These are phyloP conservation scores for Capsicum rhomboideum DNA, from an alignment of 257 asterid genomes.

Conservation along the genomic window DNA sequence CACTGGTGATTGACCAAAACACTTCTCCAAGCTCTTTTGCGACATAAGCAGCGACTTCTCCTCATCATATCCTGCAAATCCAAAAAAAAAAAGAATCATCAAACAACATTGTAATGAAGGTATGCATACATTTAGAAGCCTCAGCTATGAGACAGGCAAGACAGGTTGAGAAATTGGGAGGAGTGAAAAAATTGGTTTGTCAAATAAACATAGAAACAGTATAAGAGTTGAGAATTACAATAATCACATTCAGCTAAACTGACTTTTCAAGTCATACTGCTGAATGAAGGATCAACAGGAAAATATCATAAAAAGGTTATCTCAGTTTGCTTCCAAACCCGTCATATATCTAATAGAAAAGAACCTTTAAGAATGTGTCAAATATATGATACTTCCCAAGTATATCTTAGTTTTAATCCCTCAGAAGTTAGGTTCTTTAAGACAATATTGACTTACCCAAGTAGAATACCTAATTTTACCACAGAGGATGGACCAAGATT, in stretches of 20 bases:
- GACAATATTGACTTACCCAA: neutral
- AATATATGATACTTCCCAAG: neutral
- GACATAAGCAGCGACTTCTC: conserved; percentile 91
- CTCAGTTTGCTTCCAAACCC: too few relatives aligned
- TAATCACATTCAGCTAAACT: neutral
- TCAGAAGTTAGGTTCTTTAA: neutral
- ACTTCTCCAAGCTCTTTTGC: conserved; percentile 88
- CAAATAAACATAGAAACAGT: neutral
- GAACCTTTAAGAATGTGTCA: neutral
- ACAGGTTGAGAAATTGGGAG: neutral
- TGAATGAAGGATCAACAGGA: neutral
- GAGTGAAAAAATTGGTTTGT: neutral
- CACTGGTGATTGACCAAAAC: conserved; percentile 94
- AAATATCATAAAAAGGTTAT: neutral
- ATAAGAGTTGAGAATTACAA: neutral
- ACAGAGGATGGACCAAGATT: neutral
- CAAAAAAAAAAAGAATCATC: neutral
- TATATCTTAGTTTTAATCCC: neutral
- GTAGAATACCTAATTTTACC: neutral
- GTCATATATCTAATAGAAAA: too few relatives aligned
- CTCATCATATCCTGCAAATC: conserved; percentile 69
- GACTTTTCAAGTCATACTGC: neutral
- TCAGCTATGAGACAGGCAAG: neutral
- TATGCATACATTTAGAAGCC: neutral
- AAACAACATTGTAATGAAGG: neutral